phyloP scores from a whole-genome alignment of 345 rosid genomes.

The Eucalyptus urophylla region DNA sequence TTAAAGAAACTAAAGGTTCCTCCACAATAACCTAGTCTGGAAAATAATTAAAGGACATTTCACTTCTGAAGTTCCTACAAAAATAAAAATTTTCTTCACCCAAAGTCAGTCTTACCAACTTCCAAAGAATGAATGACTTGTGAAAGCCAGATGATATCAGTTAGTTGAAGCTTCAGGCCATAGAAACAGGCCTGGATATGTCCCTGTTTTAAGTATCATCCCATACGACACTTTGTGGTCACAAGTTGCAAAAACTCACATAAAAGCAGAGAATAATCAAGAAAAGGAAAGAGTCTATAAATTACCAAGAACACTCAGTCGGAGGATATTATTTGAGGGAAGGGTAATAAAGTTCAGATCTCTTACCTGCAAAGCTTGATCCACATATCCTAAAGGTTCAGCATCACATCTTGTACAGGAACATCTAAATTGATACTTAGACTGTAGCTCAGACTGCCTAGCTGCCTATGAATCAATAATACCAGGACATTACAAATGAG shows the following conservation, averaged over 20 bases:
- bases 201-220: neutral
- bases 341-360: neutral
- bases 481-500: neutral
- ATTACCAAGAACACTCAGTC: neutral
- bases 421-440: conserved; percentile 60
- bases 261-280: neutral
- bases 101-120: neutral
- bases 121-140: neutral
- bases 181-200: neutral
- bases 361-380: conserved; percentile 49
- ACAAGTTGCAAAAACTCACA: neutral
- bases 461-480: conserved; percentile 18
- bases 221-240: neutral
- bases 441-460: conserved; percentile 57
- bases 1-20: neutral
- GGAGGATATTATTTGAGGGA: neutral
- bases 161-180: neutral
- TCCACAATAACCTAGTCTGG: neutral
- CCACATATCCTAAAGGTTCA: conserved; percentile 43
- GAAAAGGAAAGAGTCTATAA: neutral
- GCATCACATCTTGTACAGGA: conserved; percentile 46
- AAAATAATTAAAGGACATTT: neutral
- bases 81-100: neutral
- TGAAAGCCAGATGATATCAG: neutral
- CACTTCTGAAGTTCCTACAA: neutral